These are phyloP conservation scores for Ogataea pilisensis DNA, from an alignment of 805 yeast genomes.

Conservation along the genomic window DNA sequence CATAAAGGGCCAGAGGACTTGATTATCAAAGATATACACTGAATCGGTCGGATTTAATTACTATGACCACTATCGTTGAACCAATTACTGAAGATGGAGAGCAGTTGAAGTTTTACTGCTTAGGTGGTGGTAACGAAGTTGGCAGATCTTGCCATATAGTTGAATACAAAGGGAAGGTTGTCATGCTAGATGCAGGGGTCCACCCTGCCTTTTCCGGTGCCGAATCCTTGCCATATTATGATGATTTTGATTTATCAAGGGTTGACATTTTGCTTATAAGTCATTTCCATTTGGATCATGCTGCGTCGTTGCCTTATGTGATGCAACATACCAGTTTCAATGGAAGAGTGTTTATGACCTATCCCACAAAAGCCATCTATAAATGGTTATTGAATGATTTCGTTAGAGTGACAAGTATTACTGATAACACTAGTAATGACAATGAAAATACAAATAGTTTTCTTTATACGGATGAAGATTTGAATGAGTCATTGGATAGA, in stretches of 20 bases:
- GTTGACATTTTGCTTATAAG: conserved; percentile 85
- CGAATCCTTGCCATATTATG: conserved; percentile 90
- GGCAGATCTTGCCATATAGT: conserved; percentile 94
- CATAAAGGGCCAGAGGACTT: no score
- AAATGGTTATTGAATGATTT: conserved; percentile 94
- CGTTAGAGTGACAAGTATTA: conserved; percentile 76
- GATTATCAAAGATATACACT: no score
- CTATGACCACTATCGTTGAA: neutral
- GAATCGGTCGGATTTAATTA: neutral
- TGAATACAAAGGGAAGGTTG: conserved; percentile 87
- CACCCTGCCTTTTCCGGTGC: conserved; percentile 94
- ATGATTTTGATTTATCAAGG: conserved; percentile 84
- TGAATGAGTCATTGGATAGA: conserved; percentile 78
- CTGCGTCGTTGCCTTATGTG: conserved; percentile 95
- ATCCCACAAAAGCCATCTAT: conserved; percentile 97
- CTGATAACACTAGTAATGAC: conserved; percentile 38
- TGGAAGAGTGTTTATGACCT: conserved; percentile 98
- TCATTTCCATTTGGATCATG: conserved; percentile 97
- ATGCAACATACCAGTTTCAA: conserved; percentile 94
- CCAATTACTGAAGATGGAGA: conserved; percentile 23
- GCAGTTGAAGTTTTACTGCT: conserved; percentile 67
- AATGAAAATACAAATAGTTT: conserved; percentile 39
- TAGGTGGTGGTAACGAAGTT: conserved; percentile 98
- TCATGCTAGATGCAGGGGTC: conserved; percentile 97
- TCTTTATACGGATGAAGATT: conserved; percentile 86